Conservation (phyloP, 73 alveolate genomes). For the Uronychia setigera region DNA sequence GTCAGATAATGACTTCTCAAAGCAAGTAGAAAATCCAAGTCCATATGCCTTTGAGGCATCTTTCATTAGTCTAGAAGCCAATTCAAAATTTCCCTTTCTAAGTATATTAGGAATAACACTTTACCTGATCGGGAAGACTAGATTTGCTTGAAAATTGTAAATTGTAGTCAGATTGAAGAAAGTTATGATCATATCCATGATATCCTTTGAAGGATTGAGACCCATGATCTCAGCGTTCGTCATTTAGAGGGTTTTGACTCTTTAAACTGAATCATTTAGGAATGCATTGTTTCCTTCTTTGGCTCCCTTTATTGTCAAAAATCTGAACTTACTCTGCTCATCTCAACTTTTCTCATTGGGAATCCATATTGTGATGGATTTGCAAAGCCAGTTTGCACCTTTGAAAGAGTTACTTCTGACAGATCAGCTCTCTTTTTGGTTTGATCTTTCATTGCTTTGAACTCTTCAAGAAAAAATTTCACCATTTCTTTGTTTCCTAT, state of each 20-base stretch:
- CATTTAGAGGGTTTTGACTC: not conserved
- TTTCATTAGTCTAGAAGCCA: not conserved
- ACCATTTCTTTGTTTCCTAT: not conserved
- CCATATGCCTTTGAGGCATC: slow-evolving; percentile 32
- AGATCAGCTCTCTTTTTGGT: slow-evolving; percentile 12
- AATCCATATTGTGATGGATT: slow-evolving; percentile 73
- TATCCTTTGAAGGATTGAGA: not conserved
- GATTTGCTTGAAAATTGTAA: not conserved
- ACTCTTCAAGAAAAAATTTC: not conserved
- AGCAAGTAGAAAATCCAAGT: not conserved
- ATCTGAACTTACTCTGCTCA: slow-evolving; percentile 63
- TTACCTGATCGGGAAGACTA: not conserved
- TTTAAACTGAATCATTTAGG: slow-evolving; percentile 61
- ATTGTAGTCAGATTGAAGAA: not conserved
- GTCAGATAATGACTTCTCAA: not conserved
- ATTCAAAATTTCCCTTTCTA: not conserved
- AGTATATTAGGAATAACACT: slow-evolving; percentile 15
- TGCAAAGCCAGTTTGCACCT: slow-evolving; percentile 67
- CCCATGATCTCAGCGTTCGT: not conserved
- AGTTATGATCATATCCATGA: not conserved
- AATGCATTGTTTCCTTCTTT: slow-evolving; percentile 93
- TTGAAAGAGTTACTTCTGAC: slow-evolving; percentile 28
- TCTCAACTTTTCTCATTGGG: slow-evolving; percentile 71
- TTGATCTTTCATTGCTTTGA: not conserved
- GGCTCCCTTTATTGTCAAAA: slow-evolving; percentile 33